Evolutionary conservation across 176 grass and related monocot genomes (phyloP), one percentile per base, ranked within the genome.

Genomic region (Zoysia japonica): DNA sequence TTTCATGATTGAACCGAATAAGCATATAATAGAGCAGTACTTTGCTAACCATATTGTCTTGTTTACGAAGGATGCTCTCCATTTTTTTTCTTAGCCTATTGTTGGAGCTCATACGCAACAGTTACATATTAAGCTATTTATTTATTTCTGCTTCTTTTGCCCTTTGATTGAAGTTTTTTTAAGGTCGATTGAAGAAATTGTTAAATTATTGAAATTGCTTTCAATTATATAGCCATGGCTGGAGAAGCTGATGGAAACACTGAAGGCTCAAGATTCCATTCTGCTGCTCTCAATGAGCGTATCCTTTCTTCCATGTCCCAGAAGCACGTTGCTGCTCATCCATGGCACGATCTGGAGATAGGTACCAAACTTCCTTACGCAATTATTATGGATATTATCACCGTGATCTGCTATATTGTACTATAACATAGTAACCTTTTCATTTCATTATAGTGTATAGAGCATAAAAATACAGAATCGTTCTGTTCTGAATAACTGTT

Each of bases 311-410:
- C 95, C 66, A 97, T 97, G 89, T 89, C 90, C 50, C 80, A 87
- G 10, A 94, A 61, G 28, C 91, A 87, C 12, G 77, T 97, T 63
- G 91, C 95, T 56, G 95, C 95, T 85, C 95, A 97, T 73, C 95
- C 95, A 67, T 97, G 95, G 95, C 95, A 97, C 35, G 95, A 97
- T 79, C 56, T 97, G 69, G 95, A 97, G 85, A 90, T 97, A 88
- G 95, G 95, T 97, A 71, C 66, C 74, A 47, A 67, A 60, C 15
- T 5, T 38, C 28, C 28, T 28, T 28, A 28, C 28, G 28, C 28
- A 28, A 28, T 28, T 28, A 28, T 28, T 44, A 60, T 66, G 35
- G 42, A 78, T 28, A 28, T 28, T 61, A 49, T 51, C 45, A 19
- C 37, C 62, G 56, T 72, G 9, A 8, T 56, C 56, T 65, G 47